Base-by-base conservation (phyloP, 768 basidiomycete genomes). In the Leucocoprinus sp. region DNA sequence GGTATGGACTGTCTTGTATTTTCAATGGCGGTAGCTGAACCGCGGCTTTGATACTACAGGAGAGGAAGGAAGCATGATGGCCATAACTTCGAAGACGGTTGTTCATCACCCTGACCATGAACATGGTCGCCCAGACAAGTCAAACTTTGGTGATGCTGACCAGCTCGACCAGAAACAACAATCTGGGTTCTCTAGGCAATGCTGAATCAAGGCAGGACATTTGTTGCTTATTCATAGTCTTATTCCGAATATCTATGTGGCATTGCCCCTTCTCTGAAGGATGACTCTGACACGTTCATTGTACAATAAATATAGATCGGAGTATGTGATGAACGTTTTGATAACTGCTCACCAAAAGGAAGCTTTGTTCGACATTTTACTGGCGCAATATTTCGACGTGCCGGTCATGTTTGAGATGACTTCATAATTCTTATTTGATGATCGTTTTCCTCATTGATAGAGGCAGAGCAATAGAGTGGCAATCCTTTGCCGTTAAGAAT, bases 381-480 rank as follows among this genome's bases (percentile, higher is more conserved):
- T n/a, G n/a, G n/a, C n/a, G n/a, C n/a, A n/a, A n/a, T n/a, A n/a
- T n/a, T n/a, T n/a, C n/a, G n/a, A n/a, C n/a, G n/a, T n/a, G n/a
- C n/a, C n/a, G n/a, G n/a, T n/a, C n/a, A n/a, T n/a, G n/a, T n/a
- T n/a, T n/a, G n/a, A n/a, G n/a, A n/a, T n/a, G n/a, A n/a, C n/a
- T n/a, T n/a, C n/a, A n/a, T n/a, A n/a, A n/a, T n/a, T n/a, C n/a
- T n/a, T n/a, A n/a, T n/a, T n/a, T n/a, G n/a, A n/a, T n/a, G n/a
- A n/a, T n/a, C n/a, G n/a, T n/a, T n/a, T n/a, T n/a, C n/a, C n/a
- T n/a, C n/a, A n/a, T n/a, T n/a, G n/a, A n/a, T n/a, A n/a, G 26
- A 78, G 57, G 18, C 79, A 19, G 62, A 77, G 78, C 5, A 77
- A 51, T 0, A 61, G 76, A 0, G 66, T 62, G 8, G 75, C 76